These are phyloP conservation scores for Gossypium armourianum DNA, from an alignment of 441 rosid species.

Conservation along the genomic window DNA sequence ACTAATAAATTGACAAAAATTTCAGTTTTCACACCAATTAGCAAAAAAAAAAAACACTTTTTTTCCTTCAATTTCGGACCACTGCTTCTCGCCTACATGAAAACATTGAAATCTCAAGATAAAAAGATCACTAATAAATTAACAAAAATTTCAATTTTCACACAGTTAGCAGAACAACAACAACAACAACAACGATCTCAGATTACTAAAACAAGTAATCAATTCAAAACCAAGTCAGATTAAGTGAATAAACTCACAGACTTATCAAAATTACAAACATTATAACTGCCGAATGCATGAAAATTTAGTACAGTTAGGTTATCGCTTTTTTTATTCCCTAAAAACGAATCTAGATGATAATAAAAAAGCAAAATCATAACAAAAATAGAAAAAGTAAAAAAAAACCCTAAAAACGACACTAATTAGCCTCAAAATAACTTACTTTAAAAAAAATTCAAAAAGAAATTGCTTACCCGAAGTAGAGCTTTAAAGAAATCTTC, in stretches of 20 bases:
- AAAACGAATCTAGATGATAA: neutral
- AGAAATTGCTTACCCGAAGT: conserved; percentile 30
- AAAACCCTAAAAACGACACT: neutral
- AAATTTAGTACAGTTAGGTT: neutral
- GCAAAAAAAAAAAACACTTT: conserved; percentile 6
- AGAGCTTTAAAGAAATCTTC: conserved; percentile 36
- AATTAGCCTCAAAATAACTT: neutral
- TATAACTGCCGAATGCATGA: neutral
- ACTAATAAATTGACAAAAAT: neutral
- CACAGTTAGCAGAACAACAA: neutral
- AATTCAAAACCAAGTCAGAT: neutral
- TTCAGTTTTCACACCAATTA: neutral
- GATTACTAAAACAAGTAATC: neutral
- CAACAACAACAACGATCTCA: neutral
- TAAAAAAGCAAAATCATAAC: neutral
- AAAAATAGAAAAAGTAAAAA: neutral
- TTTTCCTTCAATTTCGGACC: conserved; percentile 38
- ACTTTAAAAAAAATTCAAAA: no score
- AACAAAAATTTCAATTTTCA: neutral
- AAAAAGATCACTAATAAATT: neutral
- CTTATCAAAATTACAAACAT: neutral
- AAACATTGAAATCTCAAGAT: neutral
- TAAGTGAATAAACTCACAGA: neutral
- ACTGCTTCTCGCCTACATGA: conserved; percentile 31
- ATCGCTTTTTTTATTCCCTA: neutral